These are phyloP conservation scores for Leccinum angustisporum DNA, from an alignment of 1,284 basidiomycete species.

Conservation along the genomic window DNA sequence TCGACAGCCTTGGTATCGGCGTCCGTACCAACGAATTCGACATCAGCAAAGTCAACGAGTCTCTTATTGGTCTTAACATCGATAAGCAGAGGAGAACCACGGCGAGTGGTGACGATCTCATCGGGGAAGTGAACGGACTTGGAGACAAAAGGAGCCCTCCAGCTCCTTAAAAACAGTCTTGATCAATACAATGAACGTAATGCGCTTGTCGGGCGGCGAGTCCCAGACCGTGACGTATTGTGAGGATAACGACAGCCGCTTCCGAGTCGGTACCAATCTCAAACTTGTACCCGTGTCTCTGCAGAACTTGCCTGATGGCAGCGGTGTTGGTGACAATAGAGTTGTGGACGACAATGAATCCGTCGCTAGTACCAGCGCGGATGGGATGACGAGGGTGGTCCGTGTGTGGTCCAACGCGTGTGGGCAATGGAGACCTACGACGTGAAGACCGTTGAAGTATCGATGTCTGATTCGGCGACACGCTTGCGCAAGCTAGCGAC, in stretches of 20 bases:
- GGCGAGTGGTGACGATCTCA: constrained; percentile 93
- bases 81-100: constrained; percentile 95
- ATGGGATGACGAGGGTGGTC: constrained; percentile 61
- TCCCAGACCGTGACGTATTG: constrained; percentile 84
- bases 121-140: constrained; percentile 97
- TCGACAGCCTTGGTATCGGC: constrained; percentile 57
- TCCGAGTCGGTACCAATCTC: constrained; percentile 88
- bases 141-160: constrained; percentile 99
- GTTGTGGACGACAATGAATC: constrained; percentile 61
- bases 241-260: constrained; percentile 86
- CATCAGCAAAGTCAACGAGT: constrained; percentile 99
- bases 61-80: constrained; percentile 99
- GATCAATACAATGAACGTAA: constrained; percentile 89
- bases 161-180: constrained; percentile 98
- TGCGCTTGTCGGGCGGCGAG: constrained; percentile 84
- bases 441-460: constrained; percentile 82
- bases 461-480: constrained; percentile 75
- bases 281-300: constrained; percentile 95
- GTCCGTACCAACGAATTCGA: constrained; percentile 85
- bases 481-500: constrained; percentile 92
- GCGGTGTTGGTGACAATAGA: constrained; percentile 97
- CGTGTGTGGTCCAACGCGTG: constrained; percentile 99
- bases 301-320: constrained; percentile 90
- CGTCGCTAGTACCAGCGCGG: no score
- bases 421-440: constrained; percentile 97